These are phyloP conservation scores for Leccinum subrobustum DNA, from an alignment of 1,284 basidiomycete genomes.

Conservation along the genomic window DNA sequence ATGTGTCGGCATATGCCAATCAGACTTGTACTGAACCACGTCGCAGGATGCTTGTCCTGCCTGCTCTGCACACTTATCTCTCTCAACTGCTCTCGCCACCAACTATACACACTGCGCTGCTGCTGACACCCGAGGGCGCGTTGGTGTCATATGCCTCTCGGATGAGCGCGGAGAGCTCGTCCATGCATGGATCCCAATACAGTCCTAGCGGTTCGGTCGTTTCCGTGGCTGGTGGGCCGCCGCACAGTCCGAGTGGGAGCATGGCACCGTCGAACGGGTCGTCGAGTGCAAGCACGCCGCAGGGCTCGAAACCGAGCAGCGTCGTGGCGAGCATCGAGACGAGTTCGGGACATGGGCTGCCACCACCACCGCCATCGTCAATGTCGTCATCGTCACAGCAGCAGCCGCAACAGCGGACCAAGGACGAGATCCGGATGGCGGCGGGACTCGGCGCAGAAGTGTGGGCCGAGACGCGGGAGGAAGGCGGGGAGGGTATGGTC, in stretches of 20 bases:
- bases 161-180: constrained; percentile 8
- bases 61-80: constrained; percentile 28
- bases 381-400: not conserved
- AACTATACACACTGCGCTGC: constrained; percentile 29
- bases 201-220: constrained; percentile 8
- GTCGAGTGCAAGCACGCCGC: constrained; percentile 25
- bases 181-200: constrained; percentile 8
- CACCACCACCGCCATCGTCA: not conserved
- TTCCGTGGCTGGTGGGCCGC: constrained; percentile 5
- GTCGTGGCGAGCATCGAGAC: constrained; percentile 10
- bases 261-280: constrained; percentile 17
- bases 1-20: constrained; percentile 6
- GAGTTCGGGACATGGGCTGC: not conserved
- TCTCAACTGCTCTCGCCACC: constrained; percentile 32
- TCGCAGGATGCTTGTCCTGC: constrained; percentile 31
- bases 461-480: constrained; percentile 67
- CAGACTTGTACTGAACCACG: constrained; percentile 6
- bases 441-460: constrained; percentile 70
- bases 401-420: constrained; percentile 42
- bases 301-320: constrained; percentile 36
- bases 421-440: constrained; percentile 69
- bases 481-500: constrained; percentile 50
- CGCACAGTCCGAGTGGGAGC: constrained; percentile 17
- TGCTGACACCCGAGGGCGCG: constrained; percentile 33
- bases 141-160: constrained; percentile 34